Base-by-base conservation (phyloP, 108 stramenopile species). In the Pseudonitzschia delicatissima region DNA sequence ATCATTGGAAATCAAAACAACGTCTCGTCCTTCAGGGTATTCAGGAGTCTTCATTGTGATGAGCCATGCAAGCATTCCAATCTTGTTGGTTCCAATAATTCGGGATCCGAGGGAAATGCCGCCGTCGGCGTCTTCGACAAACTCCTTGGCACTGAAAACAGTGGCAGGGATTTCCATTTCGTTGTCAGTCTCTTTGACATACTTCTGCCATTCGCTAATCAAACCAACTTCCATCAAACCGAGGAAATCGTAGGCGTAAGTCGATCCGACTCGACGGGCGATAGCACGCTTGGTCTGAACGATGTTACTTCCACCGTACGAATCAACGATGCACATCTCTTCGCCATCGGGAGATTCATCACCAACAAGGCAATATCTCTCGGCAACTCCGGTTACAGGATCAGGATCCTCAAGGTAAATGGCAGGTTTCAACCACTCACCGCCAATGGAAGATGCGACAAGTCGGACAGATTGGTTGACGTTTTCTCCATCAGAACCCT, bases 201-300 rank as follows among this genome's bases (percentile, higher is more conserved):
- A 84, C 20, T 73, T 40, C 25, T 87, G 69, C 94, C 94, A 91
- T 48, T 96, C 84, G 64, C 82, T 72, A 60, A 96, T 66, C 63
- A 94, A 66, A 20, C 88, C 94, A 57, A 96, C 94, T 70, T 97
- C 98, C 67, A 98, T 68, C 12, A 98, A 85, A 48, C 96, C 98
- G 57, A 96, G 87, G 96, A 96, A 98, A 70, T 98, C 98, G 68
- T 96, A 95, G 17, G 96, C 96, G 69, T 98, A 98, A 6, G 98
- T 97, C 15, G 96, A 94, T 57, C 98, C 98, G 61, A 97, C 95
- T 62, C 96, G 90, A 76, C 98, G 92, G 6, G 98, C 98, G 32
- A 93, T 90, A 45, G 96, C 88, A 62, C 98, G 93, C 92, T 96
- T 96, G 45, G 89, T 95, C 73, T 96, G 93, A 57, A 98, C 82